Evolutionary conservation across 2,329 filamentous ascomycete genomes (phyloP).

Genomic region (Aspergillus intermedius): DNA sequence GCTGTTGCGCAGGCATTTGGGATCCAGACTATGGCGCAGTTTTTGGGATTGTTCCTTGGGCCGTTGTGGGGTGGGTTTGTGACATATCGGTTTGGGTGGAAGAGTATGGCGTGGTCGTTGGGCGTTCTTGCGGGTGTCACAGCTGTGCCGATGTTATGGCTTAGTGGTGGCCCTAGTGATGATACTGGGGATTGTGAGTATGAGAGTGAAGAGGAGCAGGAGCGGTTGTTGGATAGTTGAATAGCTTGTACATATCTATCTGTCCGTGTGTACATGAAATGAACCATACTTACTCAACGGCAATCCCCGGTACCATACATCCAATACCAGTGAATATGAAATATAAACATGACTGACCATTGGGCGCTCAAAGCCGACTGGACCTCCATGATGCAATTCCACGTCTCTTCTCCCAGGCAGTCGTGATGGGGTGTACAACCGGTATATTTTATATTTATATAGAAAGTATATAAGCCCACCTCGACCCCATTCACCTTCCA

Average conservation of each 20-base stretch:
- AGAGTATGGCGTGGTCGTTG: constrained; percentile 21
- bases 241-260: constrained; percentile 1
- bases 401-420: not conserved
- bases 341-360: too few species aligned
- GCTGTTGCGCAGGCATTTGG: constrained; percentile 62
- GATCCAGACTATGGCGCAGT: constrained; percentile 58
- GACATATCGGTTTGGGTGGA: constrained; percentile 28
- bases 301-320: too few species aligned
- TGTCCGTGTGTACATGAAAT: not conserved
- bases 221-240: constrained; percentile 4
- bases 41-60: constrained; percentile 53
- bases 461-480: too few species aligned
- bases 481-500: too few species aligned
- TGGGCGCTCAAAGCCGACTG: too few species aligned
- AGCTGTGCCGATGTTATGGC: constrained; percentile 20
- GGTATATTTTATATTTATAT: not conserved
- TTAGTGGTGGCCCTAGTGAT: constrained; percentile 1
- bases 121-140: constrained; percentile 23
- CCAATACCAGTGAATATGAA: too few species aligned
- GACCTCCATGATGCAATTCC: too few species aligned
- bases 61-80: constrained; percentile 50
- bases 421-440: not conserved
- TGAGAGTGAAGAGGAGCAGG: constrained; percentile 7
- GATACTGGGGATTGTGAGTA: not conserved
- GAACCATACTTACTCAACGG: not conserved